Conservation (phyloP, 1,284 basidiomycete species). For the Laetiporus sulphureus region DNA sequence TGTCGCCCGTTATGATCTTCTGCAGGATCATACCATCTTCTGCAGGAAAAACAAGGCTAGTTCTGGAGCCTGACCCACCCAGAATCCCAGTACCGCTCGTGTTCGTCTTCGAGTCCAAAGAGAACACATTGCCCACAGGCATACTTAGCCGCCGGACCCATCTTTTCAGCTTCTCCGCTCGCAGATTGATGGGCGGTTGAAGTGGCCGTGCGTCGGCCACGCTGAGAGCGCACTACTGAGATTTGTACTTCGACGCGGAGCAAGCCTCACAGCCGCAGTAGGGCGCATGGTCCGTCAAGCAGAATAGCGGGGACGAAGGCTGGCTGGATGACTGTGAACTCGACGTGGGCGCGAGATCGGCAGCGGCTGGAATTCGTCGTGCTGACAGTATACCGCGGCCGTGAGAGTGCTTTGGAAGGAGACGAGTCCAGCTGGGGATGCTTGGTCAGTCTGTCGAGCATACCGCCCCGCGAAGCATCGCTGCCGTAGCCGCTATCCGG, state of each 20-base stretch:
- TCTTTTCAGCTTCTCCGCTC: conserved; percentile 53
- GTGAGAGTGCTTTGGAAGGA: conserved; percentile 7
- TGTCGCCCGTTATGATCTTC: conserved; percentile 15
- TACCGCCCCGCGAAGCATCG: conserved; percentile 14
- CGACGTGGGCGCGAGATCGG: conserved; percentile 15
- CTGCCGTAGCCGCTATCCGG: conserved; percentile 21
- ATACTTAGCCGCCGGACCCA: conserved; percentile 76
- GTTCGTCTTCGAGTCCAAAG: conserved; percentile 30
- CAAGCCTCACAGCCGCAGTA: conserved; percentile 58
- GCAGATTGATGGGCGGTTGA: conserved; percentile 32
- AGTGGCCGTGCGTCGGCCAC: conserved; percentile 34
- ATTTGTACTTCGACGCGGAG: conserved; percentile 44
- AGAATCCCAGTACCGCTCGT: conserved; percentile 19
- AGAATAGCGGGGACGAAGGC: conserved; percentile 20
- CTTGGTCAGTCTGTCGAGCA: too few relatives aligned
- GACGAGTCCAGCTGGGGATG: too few relatives aligned
- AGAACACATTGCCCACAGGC: conserved; percentile 55
- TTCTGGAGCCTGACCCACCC: conserved; percentile 17
- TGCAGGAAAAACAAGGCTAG: conserved; percentile 21
- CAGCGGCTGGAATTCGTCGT: conserved; percentile 35
- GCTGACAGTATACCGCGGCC: conserved; percentile 35
- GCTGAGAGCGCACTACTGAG: conserved; percentile 16
- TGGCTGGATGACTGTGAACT: conserved; percentile 17
- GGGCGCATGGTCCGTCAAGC: conserved; percentile 40
- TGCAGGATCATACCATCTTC: conserved; percentile 23